phyloP scores from a whole-genome alignment of 352 stramenopile species.

The Detonula confervacea region DNA sequence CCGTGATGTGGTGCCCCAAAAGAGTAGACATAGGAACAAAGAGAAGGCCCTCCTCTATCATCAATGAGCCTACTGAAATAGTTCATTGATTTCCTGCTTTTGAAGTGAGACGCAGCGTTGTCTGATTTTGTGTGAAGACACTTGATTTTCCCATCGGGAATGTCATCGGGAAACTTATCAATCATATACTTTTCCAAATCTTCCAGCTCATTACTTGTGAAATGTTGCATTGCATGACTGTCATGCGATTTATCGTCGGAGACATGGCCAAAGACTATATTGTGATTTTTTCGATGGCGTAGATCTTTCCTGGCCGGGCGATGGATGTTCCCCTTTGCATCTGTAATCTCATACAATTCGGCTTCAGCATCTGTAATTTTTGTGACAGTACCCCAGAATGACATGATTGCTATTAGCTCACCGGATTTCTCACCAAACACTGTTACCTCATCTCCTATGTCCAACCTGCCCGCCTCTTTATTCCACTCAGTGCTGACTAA shows the following conservation, averaged over 20 bases:
- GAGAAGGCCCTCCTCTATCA: background rate
- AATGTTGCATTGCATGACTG: slow-evolving; percentile 32
- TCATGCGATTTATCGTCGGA: slow-evolving; percentile 36
- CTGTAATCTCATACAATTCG: slow-evolving; percentile 13
- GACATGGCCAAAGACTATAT: slow-evolving; percentile 18
- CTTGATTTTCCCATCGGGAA: slow-evolving; percentile 19
- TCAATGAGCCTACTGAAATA: slow-evolving; percentile 26
- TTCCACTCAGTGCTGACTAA: slow-evolving; percentile 14
- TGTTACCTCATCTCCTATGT: slow-evolving; percentile 15
- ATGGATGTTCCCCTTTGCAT: background rate
- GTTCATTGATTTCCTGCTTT: slow-evolving; percentile 22
- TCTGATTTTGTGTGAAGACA: slow-evolving; percentile 28
- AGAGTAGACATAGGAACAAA: slow-evolving; percentile 7
- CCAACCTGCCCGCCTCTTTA: background rate
- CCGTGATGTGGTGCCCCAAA: slow-evolving; percentile 6
- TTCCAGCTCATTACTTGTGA: slow-evolving; percentile 19
- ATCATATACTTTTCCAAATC: slow-evolving; percentile 28
- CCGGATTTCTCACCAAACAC: slow-evolving; percentile 16
- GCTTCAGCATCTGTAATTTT: background rate
- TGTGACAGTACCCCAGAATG: slow-evolving; percentile 20
- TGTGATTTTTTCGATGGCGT: slow-evolving; percentile 1
- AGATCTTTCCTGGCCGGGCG: background rate
- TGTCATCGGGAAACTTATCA: slow-evolving; percentile 26
- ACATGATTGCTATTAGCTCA: background rate
- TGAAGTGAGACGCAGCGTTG: slow-evolving; percentile 45